These are phyloP conservation scores for Lunasporangiospora selenospora DNA, from an alignment of 192 early-diverging fungal genomes.

Conservation along the genomic window DNA sequence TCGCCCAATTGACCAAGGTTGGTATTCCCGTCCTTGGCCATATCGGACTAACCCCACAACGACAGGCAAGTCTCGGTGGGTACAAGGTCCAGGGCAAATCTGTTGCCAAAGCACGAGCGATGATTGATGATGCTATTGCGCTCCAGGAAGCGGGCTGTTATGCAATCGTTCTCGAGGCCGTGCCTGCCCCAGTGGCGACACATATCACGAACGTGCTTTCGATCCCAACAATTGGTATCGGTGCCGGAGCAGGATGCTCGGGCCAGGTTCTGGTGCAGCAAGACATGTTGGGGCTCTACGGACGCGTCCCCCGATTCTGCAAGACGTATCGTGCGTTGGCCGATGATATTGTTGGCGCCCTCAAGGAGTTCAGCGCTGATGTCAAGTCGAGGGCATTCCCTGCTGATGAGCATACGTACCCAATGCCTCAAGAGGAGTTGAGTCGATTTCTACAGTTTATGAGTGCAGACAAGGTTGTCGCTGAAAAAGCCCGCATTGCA, in stretches of 20 bases:
- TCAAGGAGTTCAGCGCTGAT: constrained; percentile 76
- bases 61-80: constrained; percentile 85
- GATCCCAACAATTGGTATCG: constrained; percentile 98
- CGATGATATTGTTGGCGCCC: constrained; percentile 71
- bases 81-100: constrained; percentile 95
- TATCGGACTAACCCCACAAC: constrained; percentile 95
- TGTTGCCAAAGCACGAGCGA: constrained; percentile 67
- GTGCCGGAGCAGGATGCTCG: constrained; percentile 85
- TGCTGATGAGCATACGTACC: constrained; percentile 78
- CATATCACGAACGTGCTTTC: constrained; percentile 77
- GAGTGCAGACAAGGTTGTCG: constrained; percentile 6
- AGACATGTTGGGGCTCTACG: constrained; percentile 94
- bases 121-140: constrained; percentile 89
- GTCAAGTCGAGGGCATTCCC: constrained; percentile 85
- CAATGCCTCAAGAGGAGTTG: constrained; percentile 67
- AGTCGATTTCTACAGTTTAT: constrained; percentile 51
- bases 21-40: constrained; percentile 97
- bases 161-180: constrained; percentile 89
- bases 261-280: constrained; percentile 95
- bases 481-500: no score
- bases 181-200: constrained; percentile 90
- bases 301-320: constrained; percentile 90
- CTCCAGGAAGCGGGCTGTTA: constrained; percentile 93
- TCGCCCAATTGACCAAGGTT: constrained; percentile 77
- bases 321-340: constrained; percentile 86